Evolutionary conservation across 2,329 filamentous ascomycete genomes (phyloP).

Genomic region (Beauveria australis): DNA sequence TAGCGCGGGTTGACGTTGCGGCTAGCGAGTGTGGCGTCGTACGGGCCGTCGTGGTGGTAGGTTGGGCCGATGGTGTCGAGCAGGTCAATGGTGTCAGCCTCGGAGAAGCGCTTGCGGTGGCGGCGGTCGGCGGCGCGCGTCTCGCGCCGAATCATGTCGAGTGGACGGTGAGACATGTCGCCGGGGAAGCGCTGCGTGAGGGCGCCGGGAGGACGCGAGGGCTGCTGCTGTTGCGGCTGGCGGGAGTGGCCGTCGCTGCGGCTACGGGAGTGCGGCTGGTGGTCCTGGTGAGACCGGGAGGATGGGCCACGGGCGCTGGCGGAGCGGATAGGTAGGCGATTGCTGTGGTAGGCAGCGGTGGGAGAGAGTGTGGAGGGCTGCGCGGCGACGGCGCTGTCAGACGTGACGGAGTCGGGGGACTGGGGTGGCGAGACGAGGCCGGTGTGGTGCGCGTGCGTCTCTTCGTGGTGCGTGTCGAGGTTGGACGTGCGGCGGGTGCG

Average conservation of each 20-base stretch:
- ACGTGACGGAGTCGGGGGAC: slow-evolving; percentile 13
- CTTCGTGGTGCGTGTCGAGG: slow-evolving; percentile 14
- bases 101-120: slow-evolving; percentile 56
- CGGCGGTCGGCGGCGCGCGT: slow-evolving; percentile 57
- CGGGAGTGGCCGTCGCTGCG: slow-evolving; percentile 5
- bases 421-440: slow-evolving; percentile 13
- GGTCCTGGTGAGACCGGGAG: background rate
- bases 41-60: slow-evolving; percentile 89
- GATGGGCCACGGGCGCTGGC: slow-evolving; percentile 13
- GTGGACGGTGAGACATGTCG: slow-evolving; percentile 56
- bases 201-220: background rate
- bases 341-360: slow-evolving; percentile 16
- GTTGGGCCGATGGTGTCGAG: slow-evolving; percentile 60
- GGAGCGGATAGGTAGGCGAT: slow-evolving; percentile 22
- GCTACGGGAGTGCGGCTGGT: background rate
- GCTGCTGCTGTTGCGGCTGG: background rate
- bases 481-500: slow-evolving; percentile 10
- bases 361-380: slow-evolving; percentile 11
- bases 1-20: slow-evolving; percentile 57
- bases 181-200: slow-evolving; percentile 40
- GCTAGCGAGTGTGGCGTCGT: slow-evolving; percentile 69
- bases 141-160: slow-evolving; percentile 58
- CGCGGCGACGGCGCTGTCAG: slow-evolving; percentile 15
- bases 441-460: slow-evolving; percentile 9
- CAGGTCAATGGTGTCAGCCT: slow-evolving; percentile 71